Evolutionary conservation across 2,329 filamentous ascomycete species (phyloP), one percentile per base, ranked within the genome.

Genomic region (Calonectria pseudoturangicola): DNA sequence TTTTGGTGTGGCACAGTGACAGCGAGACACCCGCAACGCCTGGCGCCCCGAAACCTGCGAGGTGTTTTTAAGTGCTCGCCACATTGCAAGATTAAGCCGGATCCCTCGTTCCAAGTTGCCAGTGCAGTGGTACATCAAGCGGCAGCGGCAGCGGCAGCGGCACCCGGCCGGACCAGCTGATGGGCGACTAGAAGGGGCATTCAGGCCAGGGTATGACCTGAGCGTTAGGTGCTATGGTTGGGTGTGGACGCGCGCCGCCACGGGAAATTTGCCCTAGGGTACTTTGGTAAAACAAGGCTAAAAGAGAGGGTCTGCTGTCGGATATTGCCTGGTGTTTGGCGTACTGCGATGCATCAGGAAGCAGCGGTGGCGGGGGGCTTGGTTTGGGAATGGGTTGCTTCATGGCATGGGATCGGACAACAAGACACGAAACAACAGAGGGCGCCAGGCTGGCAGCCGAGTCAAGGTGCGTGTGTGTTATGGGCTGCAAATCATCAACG

Each of bases 11-110:
- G 69, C 63, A 65, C 48, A 60, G 66, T 58, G 58, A 41, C 48
- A 64, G 43, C 66, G 36, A 50, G 27, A 66, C 63, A 51, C 63
- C 63, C 63, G 27, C 45, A 30, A 21, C 41, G 41, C 43, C 30
- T 39, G 54, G 54, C 54, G 30, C 43, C 41, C 65, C 54, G 21
- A 45, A 63, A 56, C 43, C 54, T 68, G 21, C 54, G 54, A 50
- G 54, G 66, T 64, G 65, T 65, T 68, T 68, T 68, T 67, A 56
- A 39, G 66, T 71, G 56, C 56, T 62, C 50, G 36, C 45, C 63
- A 25, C 54, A 45, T 66, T 64, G 56, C 58, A 51, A 76, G 76
- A 78, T 76, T 71, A 68, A 67, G 74, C 70, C 71, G 64, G 48
- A 68, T 72, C 70, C 65, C 47, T 64, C 48, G n/a, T 21, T 48